phyloP scores from a whole-genome alignment of 768 basidiomycete genomes.

The Mycena belliarum region DNA sequence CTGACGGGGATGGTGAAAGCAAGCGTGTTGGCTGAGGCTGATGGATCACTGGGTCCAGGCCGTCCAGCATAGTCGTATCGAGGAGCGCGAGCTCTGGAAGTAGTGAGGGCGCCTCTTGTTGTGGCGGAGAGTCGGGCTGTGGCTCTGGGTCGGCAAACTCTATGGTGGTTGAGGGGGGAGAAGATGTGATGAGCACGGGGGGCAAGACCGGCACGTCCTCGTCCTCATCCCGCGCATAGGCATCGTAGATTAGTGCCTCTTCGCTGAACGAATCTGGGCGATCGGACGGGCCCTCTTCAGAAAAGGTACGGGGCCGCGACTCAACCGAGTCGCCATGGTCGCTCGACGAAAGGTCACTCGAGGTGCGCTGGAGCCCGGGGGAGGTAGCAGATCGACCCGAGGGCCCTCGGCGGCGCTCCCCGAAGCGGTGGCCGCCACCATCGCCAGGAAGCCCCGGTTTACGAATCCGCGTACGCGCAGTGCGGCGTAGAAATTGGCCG shows the following conservation, averaged over 20 bases:
- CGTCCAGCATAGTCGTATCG: too few relatives aligned
- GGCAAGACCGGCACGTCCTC: slow-evolving; percentile 35
- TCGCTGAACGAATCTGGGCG: slow-evolving; percentile 80
- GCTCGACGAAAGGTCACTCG: slow-evolving; percentile 71
- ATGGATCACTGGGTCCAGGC: slow-evolving; percentile 51
- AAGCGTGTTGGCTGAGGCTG: slow-evolving; percentile 69
- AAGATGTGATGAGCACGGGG: slow-evolving; percentile 33
- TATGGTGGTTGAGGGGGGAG: slow-evolving; percentile 24
- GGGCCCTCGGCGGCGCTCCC: slow-evolving; percentile 43
- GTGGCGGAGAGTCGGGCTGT: not conserved
- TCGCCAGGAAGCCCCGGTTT: slow-evolving; percentile 78
- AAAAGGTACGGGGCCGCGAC: slow-evolving; percentile 42
- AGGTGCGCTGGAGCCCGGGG: slow-evolving; percentile 46
- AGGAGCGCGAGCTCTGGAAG: slow-evolving; percentile 31
- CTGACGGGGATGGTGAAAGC: slow-evolving; percentile 34
- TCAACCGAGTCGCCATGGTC: slow-evolving; percentile 63
- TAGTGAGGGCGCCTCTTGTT: slow-evolving; percentile 16
- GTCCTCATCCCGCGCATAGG: slow-evolving; percentile 67
- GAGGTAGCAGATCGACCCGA: slow-evolving; percentile 28
- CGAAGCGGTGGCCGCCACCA: slow-evolving; percentile 83
- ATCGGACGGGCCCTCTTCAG: slow-evolving; percentile 44
- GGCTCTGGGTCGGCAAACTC: slow-evolving; percentile 23
- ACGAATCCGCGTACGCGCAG: slow-evolving; percentile 93
- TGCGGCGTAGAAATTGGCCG: slow-evolving; percentile 85
- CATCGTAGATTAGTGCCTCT: slow-evolving; percentile 81